Evolutionary conservation across 2,329 filamentous ascomycete species (phyloP).

Genomic region (Stromatinia cepivora): DNA sequence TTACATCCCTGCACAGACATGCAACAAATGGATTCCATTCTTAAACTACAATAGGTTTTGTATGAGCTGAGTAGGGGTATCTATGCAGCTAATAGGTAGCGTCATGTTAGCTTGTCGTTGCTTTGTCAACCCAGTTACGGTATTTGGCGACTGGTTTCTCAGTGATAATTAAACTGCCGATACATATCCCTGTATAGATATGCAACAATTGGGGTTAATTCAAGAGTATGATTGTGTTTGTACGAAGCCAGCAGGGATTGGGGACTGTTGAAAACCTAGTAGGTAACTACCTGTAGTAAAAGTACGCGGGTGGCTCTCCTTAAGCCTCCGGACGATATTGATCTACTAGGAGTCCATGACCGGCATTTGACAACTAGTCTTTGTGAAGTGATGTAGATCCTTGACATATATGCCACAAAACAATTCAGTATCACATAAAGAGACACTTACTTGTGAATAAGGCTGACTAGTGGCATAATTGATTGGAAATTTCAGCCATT

Average conservation of each 20-base stretch:
- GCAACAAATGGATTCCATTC: neutral
- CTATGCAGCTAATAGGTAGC: neutral
- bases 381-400: no score
- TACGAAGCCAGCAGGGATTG: neutral
- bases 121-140: neutral
- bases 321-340: neutral
- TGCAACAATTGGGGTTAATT: neutral
- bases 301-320: neutral
- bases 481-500: neutral
- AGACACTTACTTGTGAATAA: neutral
- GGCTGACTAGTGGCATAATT: neutral
- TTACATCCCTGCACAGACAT: neutral
- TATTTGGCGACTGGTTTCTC: neutral
- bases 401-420: neutral
- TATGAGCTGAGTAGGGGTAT: neutral
- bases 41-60: neutral
- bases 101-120: neutral
- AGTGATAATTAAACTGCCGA: neutral
- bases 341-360: neutral
- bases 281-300: neutral
- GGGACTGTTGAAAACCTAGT: neutral
- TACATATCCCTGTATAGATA: neutral
- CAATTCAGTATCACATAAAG: no score
- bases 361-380: neutral
- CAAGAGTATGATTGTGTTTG: neutral